Evolutionary conservation across 257 asterid genomes (phyloP).

Genomic region (Linaria vulgaris): DNA sequence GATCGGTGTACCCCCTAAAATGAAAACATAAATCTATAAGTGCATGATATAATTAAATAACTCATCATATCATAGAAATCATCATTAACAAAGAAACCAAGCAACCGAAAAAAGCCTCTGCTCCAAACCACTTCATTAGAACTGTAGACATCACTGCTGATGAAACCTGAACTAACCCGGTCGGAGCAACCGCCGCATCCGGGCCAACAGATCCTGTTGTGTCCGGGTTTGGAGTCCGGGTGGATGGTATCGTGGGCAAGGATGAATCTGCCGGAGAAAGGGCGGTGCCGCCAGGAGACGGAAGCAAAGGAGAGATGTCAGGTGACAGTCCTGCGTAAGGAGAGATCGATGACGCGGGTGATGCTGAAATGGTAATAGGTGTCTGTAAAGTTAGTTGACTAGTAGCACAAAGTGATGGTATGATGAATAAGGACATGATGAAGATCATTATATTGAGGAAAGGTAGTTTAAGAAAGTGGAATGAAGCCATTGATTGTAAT

Average conservation of each 20-base stretch:
- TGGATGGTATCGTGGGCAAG: slow-evolving; percentile 2
- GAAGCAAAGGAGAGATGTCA: slow-evolving; percentile 10
- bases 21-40: no score
- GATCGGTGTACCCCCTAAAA: no score
- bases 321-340: slow-evolving; percentile 8
- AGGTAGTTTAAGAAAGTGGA: slow-evolving; percentile 2
- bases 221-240: slow-evolving; percentile 9
- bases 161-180: slow-evolving; percentile 2
- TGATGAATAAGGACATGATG: no score
- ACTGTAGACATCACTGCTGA: not conserved
- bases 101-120: not conserved
- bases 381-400: not conserved
- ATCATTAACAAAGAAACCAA: slow-evolving; percentile 1
- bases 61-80: not conserved
- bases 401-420: not conserved
- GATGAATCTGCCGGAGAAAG: not conserved
- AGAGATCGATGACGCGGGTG: slow-evolving; percentile 17
- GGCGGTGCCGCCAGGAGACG: slow-evolving; percentile 2
- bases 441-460: not conserved
- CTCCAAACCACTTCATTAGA: not conserved
- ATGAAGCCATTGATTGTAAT: not conserved
- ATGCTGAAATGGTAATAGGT: slow-evolving; percentile 10
- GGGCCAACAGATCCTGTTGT: slow-evolving; percentile 5
- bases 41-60: no score
- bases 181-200: not conserved